Evolutionary conservation across 1,139 yeast species (phyloP), one percentile per base, ranked within the genome.

Genomic region (Schizosaccharomyces versatilis): DNA sequence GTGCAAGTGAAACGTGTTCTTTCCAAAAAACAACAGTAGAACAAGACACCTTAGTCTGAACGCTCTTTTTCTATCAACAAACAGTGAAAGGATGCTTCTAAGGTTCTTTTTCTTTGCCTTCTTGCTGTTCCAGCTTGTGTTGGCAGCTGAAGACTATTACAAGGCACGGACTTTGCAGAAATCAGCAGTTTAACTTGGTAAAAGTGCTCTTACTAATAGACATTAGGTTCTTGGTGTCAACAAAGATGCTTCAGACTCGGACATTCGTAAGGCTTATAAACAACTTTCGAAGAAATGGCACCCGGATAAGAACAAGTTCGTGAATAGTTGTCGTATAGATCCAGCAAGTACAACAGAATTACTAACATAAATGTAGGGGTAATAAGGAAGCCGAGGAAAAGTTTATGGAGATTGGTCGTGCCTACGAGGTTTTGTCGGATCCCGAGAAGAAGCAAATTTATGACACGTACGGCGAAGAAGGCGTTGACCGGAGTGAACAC

Each of bases 241-340:
- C 14, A 38, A 39, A 38, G 52, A 58, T 42, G 51, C 54, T 9
- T 40, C 53, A 53, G 36, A 56, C 54, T 10, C 71, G 73, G 56
- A 88, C 57, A 84, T 90, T 69, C 85, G 84, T 65, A 77, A 79
- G 59, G 95, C 97, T 0, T 90, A 88, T 67, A 71, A 95, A 61
- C 77, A 78, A 58, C 71, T 90, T 60, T 81, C 93, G 61, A 82
- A 86, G 66, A 84, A 84, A 64, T 86, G 77, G 67, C 98, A 90
- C 65, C 98, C 98, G 1, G 98, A 90, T 67, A 90, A 93, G 70
- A 90, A 90, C 64, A 81, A 78, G 52, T 49, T 19, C 19, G 52
- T 49, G 36, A 24, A 40, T 9, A 9, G 38, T 6, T 32, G 14
- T 41, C n/a, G 40, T 38, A 24, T 10, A 36, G 32, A 15, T 14